Percentiles rank a stretch among this genome's conserved stretches.
These are phyloP conservation scores for Boeremia exigua DNA, from an alignment of 2,329 filamentous ascomycete species.

Conservation along the genomic window DNA sequence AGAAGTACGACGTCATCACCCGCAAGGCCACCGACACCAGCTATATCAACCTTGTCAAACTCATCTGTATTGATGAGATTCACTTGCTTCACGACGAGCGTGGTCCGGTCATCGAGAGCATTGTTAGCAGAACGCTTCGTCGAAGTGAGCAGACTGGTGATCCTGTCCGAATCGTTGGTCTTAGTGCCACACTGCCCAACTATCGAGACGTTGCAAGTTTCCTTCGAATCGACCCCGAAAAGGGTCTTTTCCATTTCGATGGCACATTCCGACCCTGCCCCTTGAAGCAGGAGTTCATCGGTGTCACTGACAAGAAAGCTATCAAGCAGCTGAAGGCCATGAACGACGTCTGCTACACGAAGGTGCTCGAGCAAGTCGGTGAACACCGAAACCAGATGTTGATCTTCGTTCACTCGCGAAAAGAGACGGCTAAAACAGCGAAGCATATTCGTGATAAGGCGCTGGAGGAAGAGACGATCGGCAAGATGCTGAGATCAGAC, in stretches of 20 bases:
- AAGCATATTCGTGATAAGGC: slow-evolving; percentile 96
- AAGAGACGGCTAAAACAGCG: slow-evolving; percentile 97
- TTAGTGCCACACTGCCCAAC: slow-evolving; percentile 95
- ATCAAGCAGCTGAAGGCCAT: slow-evolving; percentile 99
- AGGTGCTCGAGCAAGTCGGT: slow-evolving; percentile 95
- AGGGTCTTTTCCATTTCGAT: slow-evolving; percentile 95
- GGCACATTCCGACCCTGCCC: slow-evolving; percentile 93
- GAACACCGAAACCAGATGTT: slow-evolving; percentile 96
- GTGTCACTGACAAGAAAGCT: slow-evolving; percentile 95
- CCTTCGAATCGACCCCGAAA: slow-evolving; percentile 82
- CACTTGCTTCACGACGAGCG: slow-evolving; percentile 97
- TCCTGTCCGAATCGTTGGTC: slow-evolving; percentile 85
- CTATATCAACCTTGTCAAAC: slow-evolving; percentile 94
- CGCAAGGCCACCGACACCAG: slow-evolving; percentile 95
- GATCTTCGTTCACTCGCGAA: slow-evolving; percentile 97
- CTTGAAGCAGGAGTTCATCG: slow-evolving; percentile 94
- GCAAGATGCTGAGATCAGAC: slow-evolving; percentile 91
- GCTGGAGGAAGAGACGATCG: slow-evolving; percentile 95
- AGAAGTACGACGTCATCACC: slow-evolving; percentile 99
- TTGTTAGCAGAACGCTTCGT: slow-evolving; percentile 91
- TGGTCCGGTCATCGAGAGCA: slow-evolving; percentile 95
- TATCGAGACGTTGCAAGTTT: slow-evolving; percentile 97
- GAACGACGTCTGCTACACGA: slow-evolving; percentile 98
- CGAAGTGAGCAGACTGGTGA: slow-evolving; percentile 94
- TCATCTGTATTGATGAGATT: slow-evolving; percentile 98